Conservation (phyloP, 371 early-diverging fungal species). For the Conidiobolus incongruus region DNA sequence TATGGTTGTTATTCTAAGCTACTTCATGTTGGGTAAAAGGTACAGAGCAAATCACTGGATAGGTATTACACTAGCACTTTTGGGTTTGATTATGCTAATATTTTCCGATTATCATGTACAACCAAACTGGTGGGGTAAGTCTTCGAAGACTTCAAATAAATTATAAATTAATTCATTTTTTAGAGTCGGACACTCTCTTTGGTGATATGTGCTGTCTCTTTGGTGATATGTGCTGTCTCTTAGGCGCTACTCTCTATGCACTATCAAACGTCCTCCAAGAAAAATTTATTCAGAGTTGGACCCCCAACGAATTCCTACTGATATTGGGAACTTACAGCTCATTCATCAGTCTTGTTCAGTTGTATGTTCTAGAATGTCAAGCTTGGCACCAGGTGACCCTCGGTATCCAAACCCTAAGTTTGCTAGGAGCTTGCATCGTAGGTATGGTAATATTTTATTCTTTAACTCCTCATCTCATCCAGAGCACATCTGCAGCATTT, state of each 20-base stretch:
- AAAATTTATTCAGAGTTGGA: slow-evolving; percentile 31
- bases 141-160: no score
- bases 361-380: slow-evolving; percentile 35
- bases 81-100: slow-evolving; percentile 37
- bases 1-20: slow-evolving; percentile 32
- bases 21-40: slow-evolving; percentile 27
- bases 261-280: slow-evolving; percentile 44
- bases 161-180: no score
- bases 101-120: slow-evolving; percentile 21
- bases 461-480: slow-evolving; percentile 36
- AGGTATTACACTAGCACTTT: slow-evolving; percentile 31
- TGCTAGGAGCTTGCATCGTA: slow-evolving; percentile 27
- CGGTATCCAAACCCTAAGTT: slow-evolving; percentile 13
- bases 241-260: slow-evolving; percentile 43
- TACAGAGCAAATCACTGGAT: slow-evolving; percentile 35
- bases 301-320: slow-evolving; percentile 45
- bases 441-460: slow-evolving; percentile 43
- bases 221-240: slow-evolving; percentile 40
- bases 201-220: no score
- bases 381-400: slow-evolving; percentile 1
- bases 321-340: slow-evolving; percentile 43
- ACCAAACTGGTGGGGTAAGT: background rate
- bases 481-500: slow-evolving; percentile 37
- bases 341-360: slow-evolving; percentile 39
- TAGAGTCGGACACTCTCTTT: no score